phyloP scores from a whole-genome alignment of 192 early-diverging fungal species.

The Haplosporangium gracile region DNA sequence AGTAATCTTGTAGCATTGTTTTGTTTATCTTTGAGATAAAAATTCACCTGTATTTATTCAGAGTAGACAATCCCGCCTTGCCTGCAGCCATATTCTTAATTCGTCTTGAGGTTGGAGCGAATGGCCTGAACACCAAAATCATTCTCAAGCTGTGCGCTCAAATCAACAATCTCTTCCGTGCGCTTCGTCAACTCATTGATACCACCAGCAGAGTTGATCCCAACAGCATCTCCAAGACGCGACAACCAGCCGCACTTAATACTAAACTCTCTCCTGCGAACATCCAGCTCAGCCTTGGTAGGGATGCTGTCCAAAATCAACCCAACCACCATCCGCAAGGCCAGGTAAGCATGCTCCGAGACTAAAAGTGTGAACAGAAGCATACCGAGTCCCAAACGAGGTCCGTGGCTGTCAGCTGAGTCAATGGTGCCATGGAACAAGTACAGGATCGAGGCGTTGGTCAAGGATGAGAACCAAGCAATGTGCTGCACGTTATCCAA shows the following conservation, averaged over 20 bases:
- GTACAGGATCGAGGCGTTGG: conserved; percentile 68
- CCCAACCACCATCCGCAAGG: conserved; percentile 15
- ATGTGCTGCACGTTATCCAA: conserved; percentile 67
- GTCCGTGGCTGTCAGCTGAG: not conserved
- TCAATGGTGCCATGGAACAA: conserved; percentile 58
- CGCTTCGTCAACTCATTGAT: conserved; percentile 6
- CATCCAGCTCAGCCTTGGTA: conserved; percentile 33
- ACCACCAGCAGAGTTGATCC: conserved; percentile 11
- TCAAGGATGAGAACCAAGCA: conserved; percentile 71
- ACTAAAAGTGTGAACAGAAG: conserved; percentile 33
- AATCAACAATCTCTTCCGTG: not conserved
- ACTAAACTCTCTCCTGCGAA: conserved; percentile 42
- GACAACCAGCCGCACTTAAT: conserved; percentile 53
- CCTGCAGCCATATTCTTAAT: not conserved
- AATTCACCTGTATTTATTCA: too few species aligned
- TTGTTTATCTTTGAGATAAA: too few species aligned
- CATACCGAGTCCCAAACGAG: conserved; percentile 39
- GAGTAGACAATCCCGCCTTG: too few species aligned
- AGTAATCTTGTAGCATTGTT: not conserved
- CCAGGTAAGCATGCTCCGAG: conserved; percentile 48
- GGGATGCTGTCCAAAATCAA: conserved; percentile 39
- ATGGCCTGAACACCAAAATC: conserved; percentile 42
- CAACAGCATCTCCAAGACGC: conserved; percentile 26
- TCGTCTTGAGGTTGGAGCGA: conserved; percentile 39
- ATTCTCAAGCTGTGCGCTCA: conserved; percentile 5